Conservation (phyloP, 805 yeast species). For the Sporopachydermia lactativora region DNA sequence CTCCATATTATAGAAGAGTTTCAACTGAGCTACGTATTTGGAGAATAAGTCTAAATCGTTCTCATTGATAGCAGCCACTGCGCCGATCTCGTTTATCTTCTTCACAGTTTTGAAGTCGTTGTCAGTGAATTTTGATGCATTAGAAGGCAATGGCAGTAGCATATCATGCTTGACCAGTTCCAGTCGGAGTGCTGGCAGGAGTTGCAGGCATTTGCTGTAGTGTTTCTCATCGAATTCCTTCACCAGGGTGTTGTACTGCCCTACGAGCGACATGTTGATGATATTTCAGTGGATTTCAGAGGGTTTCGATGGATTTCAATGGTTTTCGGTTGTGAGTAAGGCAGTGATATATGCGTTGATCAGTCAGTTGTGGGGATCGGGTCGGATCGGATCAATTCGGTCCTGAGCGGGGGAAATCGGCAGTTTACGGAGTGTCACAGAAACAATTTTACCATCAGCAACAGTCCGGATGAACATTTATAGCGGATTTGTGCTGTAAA, state of each 20-base stretch:
- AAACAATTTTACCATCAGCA: too few species aligned
- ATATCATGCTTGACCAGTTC: slow-evolving; percentile 67
- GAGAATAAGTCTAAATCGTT: slow-evolving; percentile 53
- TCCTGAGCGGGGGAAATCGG: too few species aligned
- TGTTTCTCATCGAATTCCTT: slow-evolving; percentile 46
- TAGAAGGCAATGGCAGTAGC: slow-evolving; percentile 44
- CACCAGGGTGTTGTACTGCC: slow-evolving; percentile 56
- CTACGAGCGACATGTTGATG: slow-evolving; percentile 45
- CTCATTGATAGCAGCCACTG: slow-evolving; percentile 57
- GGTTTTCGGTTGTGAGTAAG: too few species aligned
- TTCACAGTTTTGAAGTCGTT: slow-evolving; percentile 65
- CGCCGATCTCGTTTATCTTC: slow-evolving; percentile 79
- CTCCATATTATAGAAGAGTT: slow-evolving; percentile 53
- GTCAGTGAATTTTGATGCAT: slow-evolving; percentile 18
- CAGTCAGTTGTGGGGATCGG: too few species aligned
- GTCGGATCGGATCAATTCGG: too few species aligned
- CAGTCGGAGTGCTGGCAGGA: slow-evolving; percentile 62
- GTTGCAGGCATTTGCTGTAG: slow-evolving; percentile 41
- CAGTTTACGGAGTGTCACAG: too few species aligned
- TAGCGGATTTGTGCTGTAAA: too few species aligned
- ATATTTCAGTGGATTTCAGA: too few species aligned
- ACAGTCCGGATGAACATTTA: too few species aligned
- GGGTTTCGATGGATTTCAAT: too few species aligned
- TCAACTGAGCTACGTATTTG: slow-evolving; percentile 57
- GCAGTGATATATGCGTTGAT: too few species aligned